Evolutionary conservation across 2,329 filamentous ascomycete genomes (phyloP), one percentile per base, ranked within the genome.

Genomic region (Nemania sp.): DNA sequence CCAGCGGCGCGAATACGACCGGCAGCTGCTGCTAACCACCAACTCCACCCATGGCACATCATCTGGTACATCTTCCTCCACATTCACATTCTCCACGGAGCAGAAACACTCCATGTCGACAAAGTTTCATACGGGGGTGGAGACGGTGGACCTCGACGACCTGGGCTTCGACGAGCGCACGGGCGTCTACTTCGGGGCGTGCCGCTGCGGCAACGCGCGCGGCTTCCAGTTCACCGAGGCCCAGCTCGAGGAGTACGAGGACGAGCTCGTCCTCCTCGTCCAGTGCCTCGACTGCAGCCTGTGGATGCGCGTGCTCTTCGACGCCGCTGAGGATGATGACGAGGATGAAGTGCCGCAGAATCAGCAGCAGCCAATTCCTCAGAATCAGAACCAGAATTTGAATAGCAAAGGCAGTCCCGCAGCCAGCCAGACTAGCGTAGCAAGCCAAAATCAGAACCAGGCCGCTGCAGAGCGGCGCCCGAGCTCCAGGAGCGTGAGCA

Each of bases 241-340:
- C 7, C 83, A 88, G 65, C 71, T 88, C 43, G 80, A 84, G 59
- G 81, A 80, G 64, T 80, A 77, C 33, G 77, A 75, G 40, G 80
- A 82, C 45, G 75, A 80, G 57, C 80, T 84, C 7, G 82, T 85
- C 65, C 68, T 88, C 41, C 75, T 86, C 67, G 83, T 88, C 34
- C 84, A 82, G 9, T 88, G 85, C 64, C 75, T 76, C 51, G 84
- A 86, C 62, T 88, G 85, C 61, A 88, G 84, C 65, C 72, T 88
- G 40, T 88, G 83, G 83, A 68, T 88, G 46, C 78, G 79, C 51
- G 82, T 88, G 31, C 77, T 84, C 45, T 88, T 87, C 73, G 82
- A 80, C 7, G 75, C 84, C 12, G 69, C 83, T 23, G 78, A 74
- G 0, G 66, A 68, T 8, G 42, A 40, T 0, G 62, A 65, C 0